Evolutionary conservation across 2,329 filamentous ascomycete species (phyloP).

Genomic region (Cladorrhinum sp.): DNA sequence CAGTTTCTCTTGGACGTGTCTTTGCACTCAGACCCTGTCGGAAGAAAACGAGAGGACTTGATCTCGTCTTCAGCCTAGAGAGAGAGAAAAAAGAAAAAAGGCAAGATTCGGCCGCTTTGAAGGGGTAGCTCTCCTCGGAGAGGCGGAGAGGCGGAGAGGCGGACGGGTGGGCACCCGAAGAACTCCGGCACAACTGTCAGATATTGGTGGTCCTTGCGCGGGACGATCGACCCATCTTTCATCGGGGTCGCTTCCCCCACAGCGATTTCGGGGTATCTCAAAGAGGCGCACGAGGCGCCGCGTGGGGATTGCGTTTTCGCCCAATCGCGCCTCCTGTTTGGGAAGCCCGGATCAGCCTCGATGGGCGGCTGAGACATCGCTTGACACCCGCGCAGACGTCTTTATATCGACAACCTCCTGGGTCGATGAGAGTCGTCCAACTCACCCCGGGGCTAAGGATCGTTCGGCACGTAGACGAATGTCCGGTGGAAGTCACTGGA

Average conservation of each 20-base stretch:
- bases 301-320: conserved; percentile 12
- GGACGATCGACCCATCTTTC: conserved; percentile 5
- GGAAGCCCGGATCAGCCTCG: conserved; percentile 21
- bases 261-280: conserved; percentile 10
- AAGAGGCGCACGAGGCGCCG: conserved; percentile 11
- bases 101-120: neutral
- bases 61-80: neutral
- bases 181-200: neutral
- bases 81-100: no score
- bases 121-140: neutral
- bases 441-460: no score
- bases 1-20: neutral
- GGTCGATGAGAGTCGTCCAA: no score
- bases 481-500: no score
- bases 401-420: neutral
- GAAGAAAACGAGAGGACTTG: neutral
- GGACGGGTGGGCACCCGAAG: neutral
- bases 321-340: conserved; percentile 21
- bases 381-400: neutral
- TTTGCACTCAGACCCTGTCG: neutral
- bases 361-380: conserved; percentile 18
- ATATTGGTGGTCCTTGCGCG: conserved; percentile 10
- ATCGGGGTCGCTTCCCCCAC: conserved; percentile 6
- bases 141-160: conserved; percentile 3
- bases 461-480: no score